phyloP scores from a whole-genome alignment of 2,329 filamentous ascomycete species.

The Colletotrichum sidae region DNA sequence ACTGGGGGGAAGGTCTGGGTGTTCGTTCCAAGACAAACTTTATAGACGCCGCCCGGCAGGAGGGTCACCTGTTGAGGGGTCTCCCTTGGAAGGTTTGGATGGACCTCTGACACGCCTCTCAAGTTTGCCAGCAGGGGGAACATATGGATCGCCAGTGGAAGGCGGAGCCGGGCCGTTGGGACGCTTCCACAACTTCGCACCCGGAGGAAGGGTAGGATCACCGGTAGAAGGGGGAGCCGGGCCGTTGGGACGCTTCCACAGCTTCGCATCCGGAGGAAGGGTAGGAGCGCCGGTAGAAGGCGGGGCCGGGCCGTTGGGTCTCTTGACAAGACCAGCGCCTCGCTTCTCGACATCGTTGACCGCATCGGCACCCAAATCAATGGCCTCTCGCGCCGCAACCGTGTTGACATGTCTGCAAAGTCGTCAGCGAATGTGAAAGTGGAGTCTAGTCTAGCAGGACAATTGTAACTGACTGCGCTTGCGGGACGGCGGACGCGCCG shows the following conservation, averaged over 20 bases:
- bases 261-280: background rate
- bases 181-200: background rate
- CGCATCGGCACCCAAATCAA: background rate
- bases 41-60: too few relatives aligned
- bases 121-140: background rate
- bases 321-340: conserved; percentile 6
- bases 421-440: background rate
- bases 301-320: conserved; percentile 8
- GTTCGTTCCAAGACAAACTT: too few relatives aligned
- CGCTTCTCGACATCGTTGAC: background rate
- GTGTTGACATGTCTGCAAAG: background rate
- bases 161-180: conserved; percentile 1
- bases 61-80: too few relatives aligned
- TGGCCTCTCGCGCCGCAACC: background rate
- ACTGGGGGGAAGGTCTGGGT: too few relatives aligned
- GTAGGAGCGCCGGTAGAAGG: background rate
- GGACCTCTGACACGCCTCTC: background rate
- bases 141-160: conserved; percentile 1
- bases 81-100: too few relatives aligned
- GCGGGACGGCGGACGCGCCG: background rate
- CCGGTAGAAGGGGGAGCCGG: conserved; percentile 1
- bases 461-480: background rate
- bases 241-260: background rate
- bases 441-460: background rate
- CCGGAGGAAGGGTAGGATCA: background rate